Evolutionary conservation across 1,284 basidiomycete genomes (phyloP), one percentile per base, ranked within the genome.

Genomic region (Sporisorium iseilematis-ciliati): DNA sequence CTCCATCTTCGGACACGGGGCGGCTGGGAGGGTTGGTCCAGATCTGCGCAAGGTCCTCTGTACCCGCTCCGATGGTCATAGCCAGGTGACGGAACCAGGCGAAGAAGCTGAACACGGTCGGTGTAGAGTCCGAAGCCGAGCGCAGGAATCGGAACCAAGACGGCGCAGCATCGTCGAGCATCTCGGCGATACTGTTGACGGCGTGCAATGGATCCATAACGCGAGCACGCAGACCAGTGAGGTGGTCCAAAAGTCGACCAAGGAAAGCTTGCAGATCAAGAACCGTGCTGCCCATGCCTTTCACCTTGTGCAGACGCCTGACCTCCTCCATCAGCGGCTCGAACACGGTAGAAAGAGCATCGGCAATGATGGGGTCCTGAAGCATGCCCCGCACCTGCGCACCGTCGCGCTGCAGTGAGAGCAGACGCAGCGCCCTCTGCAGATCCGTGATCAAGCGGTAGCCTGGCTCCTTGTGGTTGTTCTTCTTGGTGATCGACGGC

Each of bases 11-110:
- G 1, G 54, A 26, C 7, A 46, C 23, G 3, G 60, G 61, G 4
- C 61, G 62, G 1, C 73, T 42, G 18, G 70, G 64, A 14, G 81
- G 80, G 14, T 72, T 67, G 26, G 71, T 75, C 82, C 82, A 83
- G 45, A 77, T 62, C 18, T 57, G 41, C 3, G 76, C 73, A 16
- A 82, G 69, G 52, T 82, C 80, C 31, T 76, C 67, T 20, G 75
- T 73, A 33, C 82, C 82, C 5, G 68, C 67, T 7, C 79, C 80
- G 10, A 79, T 51, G 3, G 77, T 78, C 69, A 78, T 79, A 1
- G 81, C 82, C 0, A 84, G 64, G 50, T 78, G 74, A 25, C 78
- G 75, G 58, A 83, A 68, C 82, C 82, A 83, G 14, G 77, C 76
- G 56, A 83, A 83, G 69, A 80, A 75, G 66, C 76, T 78, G 59